Conservation (phyloP, 192 early-diverging fungal genomes). For the Kickxella alabastrina region DNA sequence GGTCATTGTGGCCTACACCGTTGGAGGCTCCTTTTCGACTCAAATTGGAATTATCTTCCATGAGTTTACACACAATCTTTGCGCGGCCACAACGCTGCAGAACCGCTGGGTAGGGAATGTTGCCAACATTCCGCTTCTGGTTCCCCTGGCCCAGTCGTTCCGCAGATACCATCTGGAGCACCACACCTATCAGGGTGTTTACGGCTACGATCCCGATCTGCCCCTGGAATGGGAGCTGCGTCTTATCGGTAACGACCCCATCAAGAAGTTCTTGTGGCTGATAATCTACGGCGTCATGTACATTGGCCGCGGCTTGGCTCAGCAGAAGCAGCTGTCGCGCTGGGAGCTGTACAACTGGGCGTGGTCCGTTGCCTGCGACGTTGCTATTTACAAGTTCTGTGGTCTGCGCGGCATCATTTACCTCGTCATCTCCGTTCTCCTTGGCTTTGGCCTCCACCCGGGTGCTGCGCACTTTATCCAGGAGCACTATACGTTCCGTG, state of each 20-base stretch:
- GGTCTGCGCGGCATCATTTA: conserved; percentile 66
- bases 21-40: conserved; percentile 81
- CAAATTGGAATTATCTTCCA: conserved; percentile 85
- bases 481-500: conserved; percentile 94
- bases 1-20: conserved; percentile 62
- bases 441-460: conserved; percentile 87
- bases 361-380: conserved; percentile 61
- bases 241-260: conserved; percentile 64
- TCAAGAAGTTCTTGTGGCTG: conserved; percentile 73
- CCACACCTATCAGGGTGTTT: conserved; percentile 95
- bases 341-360: conserved; percentile 78
- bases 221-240: conserved; percentile 83
- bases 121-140: conserved; percentile 82
- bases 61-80: conserved; percentile 87
- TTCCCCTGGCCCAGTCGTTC: conserved; percentile 76
- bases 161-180: conserved; percentile 91
- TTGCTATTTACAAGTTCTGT: conserved; percentile 54
- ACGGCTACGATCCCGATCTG: conserved; percentile 89
- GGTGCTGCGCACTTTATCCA: conserved; percentile 95
- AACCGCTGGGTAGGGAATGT: conserved; percentile 81
- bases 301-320: conserved; percentile 68
- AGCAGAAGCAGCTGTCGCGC: conserved; percentile 62
- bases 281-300: conserved; percentile 86
- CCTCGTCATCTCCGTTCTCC: conserved; percentile 64
- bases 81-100: conserved; percentile 62